A percentile compares a stretch with the other conserved stretches of the same genome.
Conservation (phyloP, 352 stramenopile species). For the Sclerospora graminicola region DNA sequence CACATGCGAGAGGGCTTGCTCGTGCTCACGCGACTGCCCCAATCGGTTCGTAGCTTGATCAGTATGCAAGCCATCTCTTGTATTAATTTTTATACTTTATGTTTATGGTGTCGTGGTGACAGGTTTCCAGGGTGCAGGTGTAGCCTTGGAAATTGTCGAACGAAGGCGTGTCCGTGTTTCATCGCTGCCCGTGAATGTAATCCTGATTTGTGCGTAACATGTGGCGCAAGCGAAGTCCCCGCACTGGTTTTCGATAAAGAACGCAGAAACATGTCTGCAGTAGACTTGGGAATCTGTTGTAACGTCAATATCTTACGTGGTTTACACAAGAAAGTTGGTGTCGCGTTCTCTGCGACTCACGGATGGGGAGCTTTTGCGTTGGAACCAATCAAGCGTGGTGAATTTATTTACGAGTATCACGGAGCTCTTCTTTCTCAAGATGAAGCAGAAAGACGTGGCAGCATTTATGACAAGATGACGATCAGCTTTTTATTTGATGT, state of each 20-base stretch:
- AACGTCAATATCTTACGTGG: constrained; percentile 58
- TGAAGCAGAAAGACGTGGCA: constrained; percentile 60
- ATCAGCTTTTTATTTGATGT: constrained; percentile 89
- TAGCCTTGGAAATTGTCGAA: constrained; percentile 46
- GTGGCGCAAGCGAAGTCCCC: constrained; percentile 44
- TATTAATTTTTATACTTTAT: constrained; percentile 3
- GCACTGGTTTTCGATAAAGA: constrained; percentile 31
- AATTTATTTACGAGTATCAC: constrained; percentile 68
- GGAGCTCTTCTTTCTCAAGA: constrained; percentile 57
- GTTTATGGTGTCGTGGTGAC: not conserved
- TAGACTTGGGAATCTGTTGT: constrained; percentile 52
- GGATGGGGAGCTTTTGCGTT: constrained; percentile 54
- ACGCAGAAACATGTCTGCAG: constrained; percentile 23
- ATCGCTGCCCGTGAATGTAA: constrained; percentile 47
- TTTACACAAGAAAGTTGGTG: constrained; percentile 45
- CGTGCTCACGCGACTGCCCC: constrained; percentile 62
- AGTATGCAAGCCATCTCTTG: not conserved
- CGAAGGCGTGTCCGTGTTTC: constrained; percentile 54
- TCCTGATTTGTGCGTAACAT: constrained; percentile 45
- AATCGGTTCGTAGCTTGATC: constrained; percentile 35
- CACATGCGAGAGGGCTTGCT: constrained; percentile 75
- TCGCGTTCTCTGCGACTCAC: constrained; percentile 51
- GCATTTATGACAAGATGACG: constrained; percentile 81
- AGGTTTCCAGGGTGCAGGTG: constrained; percentile 48
- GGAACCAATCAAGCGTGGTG: constrained; percentile 46